Base-by-base conservation (phyloP, 2,329 filamentous ascomycete genomes). In the Moelleriella libera region DNA sequence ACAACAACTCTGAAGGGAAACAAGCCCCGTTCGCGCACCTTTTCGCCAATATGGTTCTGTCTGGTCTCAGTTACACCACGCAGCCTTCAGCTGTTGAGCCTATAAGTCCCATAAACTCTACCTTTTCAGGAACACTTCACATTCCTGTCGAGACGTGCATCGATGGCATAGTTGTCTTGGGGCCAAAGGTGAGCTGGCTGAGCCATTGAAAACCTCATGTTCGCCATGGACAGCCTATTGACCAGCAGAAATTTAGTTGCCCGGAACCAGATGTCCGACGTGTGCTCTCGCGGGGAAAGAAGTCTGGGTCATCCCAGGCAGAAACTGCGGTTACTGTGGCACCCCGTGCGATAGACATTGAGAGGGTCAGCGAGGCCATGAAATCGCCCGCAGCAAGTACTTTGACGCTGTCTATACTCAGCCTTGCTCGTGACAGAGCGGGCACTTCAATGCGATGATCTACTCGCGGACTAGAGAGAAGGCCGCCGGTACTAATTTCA, bases 231-330 rank as follows among this genome's bases (percentile, higher is more conserved):
- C 2, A 2, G 14, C 14, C 14, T 8, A 8, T n/a, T 41, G 7
- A 21, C 14, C 40, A 41, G 40, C 14, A n/a, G 40, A 41, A 41
- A 12, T 41, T 8, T 7, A 41, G 40, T 8, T 7, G 40, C 68
- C 73, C 5, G 74, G 74, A 8, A 71, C 74, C 30, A 64, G 67
- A 54, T 77, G 74, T 57, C 71, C 72, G 44, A 75, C 67, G 5
- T 77, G 74, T 53, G 65, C 66, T 45, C 57, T 61, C 41, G 61
- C 64, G 43, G 74, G 74, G 50, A 64, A 69, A 50, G 74, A 76
- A 54, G 70, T 72, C 42, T 77, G 74, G 74, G 74, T 77, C 29
- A 72, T 75, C 50, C 72, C 71, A 32, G 74, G 74, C 46, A 67
- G 70, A 48, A 62, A 62, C 45, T 77, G 74, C 55, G 67, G 68